phyloP scores from a whole-genome alignment of 352 stramenopile species.

The Bremia lactucae region DNA sequence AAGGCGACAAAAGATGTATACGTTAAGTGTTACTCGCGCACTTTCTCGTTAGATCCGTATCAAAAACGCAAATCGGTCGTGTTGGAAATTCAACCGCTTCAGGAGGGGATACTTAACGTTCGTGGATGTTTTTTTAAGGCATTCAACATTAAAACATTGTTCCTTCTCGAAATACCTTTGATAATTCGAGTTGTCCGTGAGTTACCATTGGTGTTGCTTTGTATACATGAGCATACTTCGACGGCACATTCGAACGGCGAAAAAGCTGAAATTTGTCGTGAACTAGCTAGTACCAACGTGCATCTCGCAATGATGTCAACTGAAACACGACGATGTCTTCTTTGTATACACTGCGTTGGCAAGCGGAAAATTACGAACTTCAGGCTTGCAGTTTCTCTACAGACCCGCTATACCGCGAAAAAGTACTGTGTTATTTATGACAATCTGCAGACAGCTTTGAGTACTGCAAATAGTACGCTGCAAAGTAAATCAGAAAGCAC shows the following conservation, averaged over 20 bases:
- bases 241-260: slow-evolving; percentile 10
- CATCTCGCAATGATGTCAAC: slow-evolving; percentile 56
- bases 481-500: neutral
- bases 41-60: slow-evolving; percentile 38
- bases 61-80: slow-evolving; percentile 37
- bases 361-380: slow-evolving; percentile 32
- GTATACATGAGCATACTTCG: slow-evolving; percentile 33
- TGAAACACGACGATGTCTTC: slow-evolving; percentile 45
- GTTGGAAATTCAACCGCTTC: slow-evolving; percentile 36
- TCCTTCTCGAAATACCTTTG: slow-evolving; percentile 17
- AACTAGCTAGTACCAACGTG: slow-evolving; percentile 6
- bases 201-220: slow-evolving; percentile 36
- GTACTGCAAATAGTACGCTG: neutral
- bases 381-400: slow-evolving; percentile 24
- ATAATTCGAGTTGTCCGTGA: slow-evolving; percentile 32
- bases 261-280: neutral
- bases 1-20: slow-evolving; percentile 1
- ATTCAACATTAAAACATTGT: slow-evolving; percentile 54
- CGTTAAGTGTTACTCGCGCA: slow-evolving; percentile 52
- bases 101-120: slow-evolving; percentile 29
- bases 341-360: slow-evolving; percentile 43
- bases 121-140: slow-evolving; percentile 51
- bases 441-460: slow-evolving; percentile 17
- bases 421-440: slow-evolving; percentile 36
- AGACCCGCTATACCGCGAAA: slow-evolving; percentile 17